These are phyloP conservation scores for Botrytis porri DNA, from an alignment of 2,329 filamentous ascomycete genomes.

Conservation along the genomic window DNA sequence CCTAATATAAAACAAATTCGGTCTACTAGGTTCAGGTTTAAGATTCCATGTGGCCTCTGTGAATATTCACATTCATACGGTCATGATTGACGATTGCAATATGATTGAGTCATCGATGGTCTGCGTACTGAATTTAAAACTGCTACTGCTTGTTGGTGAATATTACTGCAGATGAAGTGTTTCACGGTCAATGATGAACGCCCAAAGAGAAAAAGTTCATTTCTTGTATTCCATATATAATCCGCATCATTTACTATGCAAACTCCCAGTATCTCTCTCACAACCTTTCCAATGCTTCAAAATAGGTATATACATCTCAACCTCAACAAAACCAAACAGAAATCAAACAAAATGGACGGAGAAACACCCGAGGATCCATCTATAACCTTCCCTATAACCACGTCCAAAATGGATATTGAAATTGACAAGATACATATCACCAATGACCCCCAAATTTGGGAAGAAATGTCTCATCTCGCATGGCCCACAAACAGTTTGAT, in stretches of 20 bases:
- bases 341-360: background rate
- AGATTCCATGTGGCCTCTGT: background rate
- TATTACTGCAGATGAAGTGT: background rate
- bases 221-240: background rate
- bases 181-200: background rate
- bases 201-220: accelerated
- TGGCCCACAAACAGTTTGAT: background rate
- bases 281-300: background rate
- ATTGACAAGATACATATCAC: background rate
- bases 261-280: background rate
- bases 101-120: background rate
- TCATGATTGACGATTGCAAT: background rate
- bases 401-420: accelerated
- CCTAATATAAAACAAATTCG: background rate
- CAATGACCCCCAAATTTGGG: background rate
- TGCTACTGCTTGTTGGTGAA: background rate
- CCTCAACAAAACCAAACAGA: no score
- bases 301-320: background rate
- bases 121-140: background rate
- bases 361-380: background rate
- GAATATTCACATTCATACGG: background rate
- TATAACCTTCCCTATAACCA: accelerated
- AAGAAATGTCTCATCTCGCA: background rate
- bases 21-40: background rate
- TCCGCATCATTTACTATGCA: accelerated